Conservation (phyloP, 345 rosid species). For the Pistacia integerrima region DNA sequence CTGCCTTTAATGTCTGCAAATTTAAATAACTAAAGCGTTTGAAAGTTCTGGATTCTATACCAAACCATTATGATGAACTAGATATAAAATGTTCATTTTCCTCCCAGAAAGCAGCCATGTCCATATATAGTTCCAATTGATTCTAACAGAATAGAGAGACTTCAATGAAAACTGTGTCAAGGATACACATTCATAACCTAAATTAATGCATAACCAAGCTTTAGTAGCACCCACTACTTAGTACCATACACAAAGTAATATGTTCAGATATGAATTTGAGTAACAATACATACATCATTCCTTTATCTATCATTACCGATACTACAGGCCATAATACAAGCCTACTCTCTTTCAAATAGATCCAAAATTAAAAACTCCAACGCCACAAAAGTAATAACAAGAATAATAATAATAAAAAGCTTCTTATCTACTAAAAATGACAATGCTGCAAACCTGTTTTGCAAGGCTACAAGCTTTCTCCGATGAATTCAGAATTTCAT, state of each 20-base stretch:
- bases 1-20: background rate
- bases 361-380: too few species aligned
- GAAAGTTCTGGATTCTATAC: background rate
- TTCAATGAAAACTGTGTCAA: background rate
- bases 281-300: too few species aligned
- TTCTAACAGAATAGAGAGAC: background rate
- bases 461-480: slow-evolving; percentile 42
- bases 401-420: too few species aligned
- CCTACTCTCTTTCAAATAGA: background rate
- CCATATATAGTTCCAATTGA: background rate
- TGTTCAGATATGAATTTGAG: too few species aligned
- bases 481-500: slow-evolving; percentile 44
- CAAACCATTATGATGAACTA: background rate
- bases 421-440: too few species aligned
- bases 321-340: background rate
- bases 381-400: background rate
- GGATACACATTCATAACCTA: background rate
- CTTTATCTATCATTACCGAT: too few species aligned
- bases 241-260: background rate
- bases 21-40: background rate
- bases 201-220: background rate
- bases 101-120: background rate
- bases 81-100: background rate
- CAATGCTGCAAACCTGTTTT: slow-evolving; percentile 24
- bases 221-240: background rate